Percentiles rank a stretch among this genome's conserved stretches.
Evolutionary conservation across 257 asterid species (phyloP).

Genomic region (Fraxinus pennsylvanica): DNA sequence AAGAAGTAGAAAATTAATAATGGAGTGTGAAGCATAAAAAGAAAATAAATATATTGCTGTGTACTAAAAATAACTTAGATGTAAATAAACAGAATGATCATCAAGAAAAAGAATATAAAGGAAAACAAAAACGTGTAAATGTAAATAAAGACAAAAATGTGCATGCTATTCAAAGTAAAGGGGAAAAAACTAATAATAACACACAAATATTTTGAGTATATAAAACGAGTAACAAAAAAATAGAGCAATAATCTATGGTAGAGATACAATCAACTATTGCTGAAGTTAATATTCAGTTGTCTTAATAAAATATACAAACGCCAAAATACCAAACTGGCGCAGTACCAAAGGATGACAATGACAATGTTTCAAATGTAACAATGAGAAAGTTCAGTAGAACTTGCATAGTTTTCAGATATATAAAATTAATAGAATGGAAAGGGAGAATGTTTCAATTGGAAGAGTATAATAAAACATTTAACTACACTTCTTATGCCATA

Average conservation of each 20-base stretch:
- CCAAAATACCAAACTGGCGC: conserved; percentile 3
- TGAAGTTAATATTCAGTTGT: conserved; percentile 12
- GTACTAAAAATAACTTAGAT: not conserved
- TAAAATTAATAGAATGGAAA: conserved; percentile 2
- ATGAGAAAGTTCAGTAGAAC: not conserved
- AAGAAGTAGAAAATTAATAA: not conserved
- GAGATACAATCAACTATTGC: not conserved
- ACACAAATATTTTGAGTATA: conserved; percentile 4
- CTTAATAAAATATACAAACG: not conserved
- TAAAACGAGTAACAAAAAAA: conserved; percentile 4
- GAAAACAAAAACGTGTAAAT: not conserved
- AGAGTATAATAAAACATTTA: conserved; percentile 8
- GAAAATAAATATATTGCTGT: not conserved
- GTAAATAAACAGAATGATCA: not conserved
- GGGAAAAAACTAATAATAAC: not conserved
- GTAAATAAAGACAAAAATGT: conserved; percentile 2
- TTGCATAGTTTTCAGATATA: not conserved
- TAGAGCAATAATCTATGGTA: not conserved
- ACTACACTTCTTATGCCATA: conserved; percentile 16
- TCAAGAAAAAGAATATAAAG: not conserved
- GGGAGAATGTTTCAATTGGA: conserved; percentile 1
- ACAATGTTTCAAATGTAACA: conserved; percentile 17
- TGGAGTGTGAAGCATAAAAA: not conserved
- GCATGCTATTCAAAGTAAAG: not conserved
- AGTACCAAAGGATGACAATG: not conserved